Base-by-base conservation (phyloP, 1,284 basidiomycete species). In the Moesziomyces parantarcticus region DNA sequence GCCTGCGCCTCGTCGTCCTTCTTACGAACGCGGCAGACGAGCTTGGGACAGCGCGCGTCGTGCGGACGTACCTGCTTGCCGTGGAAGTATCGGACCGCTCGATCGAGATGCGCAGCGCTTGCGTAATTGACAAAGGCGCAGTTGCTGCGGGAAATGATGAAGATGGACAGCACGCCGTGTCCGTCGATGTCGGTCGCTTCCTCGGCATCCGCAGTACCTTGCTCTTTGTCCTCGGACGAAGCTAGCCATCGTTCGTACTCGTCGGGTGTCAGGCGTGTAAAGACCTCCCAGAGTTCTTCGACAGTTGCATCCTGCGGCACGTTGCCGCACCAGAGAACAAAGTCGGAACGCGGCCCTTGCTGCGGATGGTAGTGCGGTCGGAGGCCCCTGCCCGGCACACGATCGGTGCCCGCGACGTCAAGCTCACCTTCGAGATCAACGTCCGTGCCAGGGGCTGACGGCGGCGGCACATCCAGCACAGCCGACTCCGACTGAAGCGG, bases 321-420 rank as follows among this genome's bases (percentile, higher is more conserved):
- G 76, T 95, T 96, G 11, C 93, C 93, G 18, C 89, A 89, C 96
- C 95, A 97, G 92, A 97, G 93, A 3, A 96, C 94, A 91, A 91
- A 95, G 69, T 94, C 92, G 21, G 92, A 93, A 13, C 93, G 88
- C 50, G 91, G 87, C 7, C 73, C 76, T 50, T 78, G 73, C 34
- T 65, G 64, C 3, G 71, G 76, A 40, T 69, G 71, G 21, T 69
- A 74, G 50, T 74, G 71, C 0, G 66, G 66, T 48, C 71, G 58
- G 21, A 70, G 40, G 7, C 71, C 66, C 20, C 56, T 52, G 23
- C 71, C 71, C 3, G 71, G 66, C 14, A 70, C 57, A n/a, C 59
- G 66, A 23, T 63, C 66, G 36, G 49, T 47, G 20, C 16, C 53
- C 3, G 44, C 51, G 1, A 58, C 42, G 21, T 69, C 55, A 48